Evolutionary conservation across 495 filamentous ascomycete genomes (phyloP).

Genomic region (Clohesyomyces aquaticus): DNA sequence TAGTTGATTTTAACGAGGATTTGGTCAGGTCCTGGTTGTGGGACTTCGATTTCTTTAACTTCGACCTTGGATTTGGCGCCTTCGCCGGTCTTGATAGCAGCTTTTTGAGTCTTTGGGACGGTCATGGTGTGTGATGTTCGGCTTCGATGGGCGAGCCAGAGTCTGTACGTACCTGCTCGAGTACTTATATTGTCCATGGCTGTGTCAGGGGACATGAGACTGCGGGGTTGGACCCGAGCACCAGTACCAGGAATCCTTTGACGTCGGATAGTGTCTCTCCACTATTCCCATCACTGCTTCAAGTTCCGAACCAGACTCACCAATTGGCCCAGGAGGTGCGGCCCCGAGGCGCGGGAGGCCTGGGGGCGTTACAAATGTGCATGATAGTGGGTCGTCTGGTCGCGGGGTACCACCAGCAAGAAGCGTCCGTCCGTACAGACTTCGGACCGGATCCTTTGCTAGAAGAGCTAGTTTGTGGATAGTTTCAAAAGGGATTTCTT

Average conservation of each 20-base stretch:
- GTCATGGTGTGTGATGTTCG: slow-evolving; percentile 22
- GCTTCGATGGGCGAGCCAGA: not conserved
- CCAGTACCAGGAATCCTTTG: not conserved
- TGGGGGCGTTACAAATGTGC: no score
- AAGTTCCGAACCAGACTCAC: no score
- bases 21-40: slow-evolving; percentile 10
- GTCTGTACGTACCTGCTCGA: not conserved
- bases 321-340: no score
- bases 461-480: no score
- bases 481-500: no score
- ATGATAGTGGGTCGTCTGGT: no score
- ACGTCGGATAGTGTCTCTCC: not conserved
- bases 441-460: no score
- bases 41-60: slow-evolving; percentile 16
- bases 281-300: no score
- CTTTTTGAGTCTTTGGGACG: slow-evolving; percentile 18
- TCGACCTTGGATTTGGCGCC: slow-evolving; percentile 10
- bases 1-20: slow-evolving; percentile 28
- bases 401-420: no score
- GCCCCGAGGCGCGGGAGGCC: no score
- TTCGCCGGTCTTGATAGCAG: slow-evolving; percentile 9
- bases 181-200: not conserved
- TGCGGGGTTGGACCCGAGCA: not conserved
- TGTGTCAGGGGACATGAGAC: not conserved
- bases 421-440: no score